A percentile compares a stretch with the other conserved stretches of the same genome.
These are phyloP conservation scores for Anthostomella pinea DNA, from an alignment of 2,329 filamentous ascomycete genomes.

Conservation along the genomic window DNA sequence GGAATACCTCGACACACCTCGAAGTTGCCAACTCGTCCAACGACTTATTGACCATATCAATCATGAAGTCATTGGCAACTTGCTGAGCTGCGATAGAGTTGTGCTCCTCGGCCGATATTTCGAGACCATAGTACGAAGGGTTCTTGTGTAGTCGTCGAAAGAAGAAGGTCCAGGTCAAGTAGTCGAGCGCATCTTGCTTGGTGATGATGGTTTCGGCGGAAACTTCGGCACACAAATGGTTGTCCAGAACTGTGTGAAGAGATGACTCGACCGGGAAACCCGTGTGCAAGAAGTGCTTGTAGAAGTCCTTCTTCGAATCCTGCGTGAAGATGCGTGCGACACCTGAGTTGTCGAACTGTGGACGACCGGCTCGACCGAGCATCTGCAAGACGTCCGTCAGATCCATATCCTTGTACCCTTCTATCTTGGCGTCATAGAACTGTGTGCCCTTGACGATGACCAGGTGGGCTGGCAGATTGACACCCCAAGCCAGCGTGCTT, in stretches of 20 bases:
- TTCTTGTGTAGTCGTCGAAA: slow-evolving; percentile 97
- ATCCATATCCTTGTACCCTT: slow-evolving; percentile 98
- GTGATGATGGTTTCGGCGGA: slow-evolving; percentile 89
- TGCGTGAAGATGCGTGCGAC: slow-evolving; percentile 98
- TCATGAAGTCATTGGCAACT: slow-evolving; percentile 90
- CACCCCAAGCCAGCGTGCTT: slow-evolving; percentile 95
- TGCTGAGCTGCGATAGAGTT: slow-evolving; percentile 82
- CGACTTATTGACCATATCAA: slow-evolving; percentile 85
- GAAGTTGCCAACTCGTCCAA: slow-evolving; percentile 79
- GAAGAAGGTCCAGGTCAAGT: slow-evolving; percentile 99
- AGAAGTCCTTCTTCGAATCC: slow-evolving; percentile 97
- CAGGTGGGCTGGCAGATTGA: slow-evolving; percentile 93
- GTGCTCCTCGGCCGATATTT: slow-evolving; percentile 90
- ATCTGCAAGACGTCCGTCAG: slow-evolving; percentile 97
- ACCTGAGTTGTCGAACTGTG: slow-evolving; percentile 93
- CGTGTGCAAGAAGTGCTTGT: slow-evolving; percentile 98
- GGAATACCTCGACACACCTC: slow-evolving; percentile 76
- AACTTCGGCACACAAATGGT: slow-evolving; percentile 93
- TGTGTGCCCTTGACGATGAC: slow-evolving; percentile 98
- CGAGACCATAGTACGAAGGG: slow-evolving; percentile 93
- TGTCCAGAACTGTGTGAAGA: slow-evolving; percentile 92
- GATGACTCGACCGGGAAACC: slow-evolving; percentile 97
- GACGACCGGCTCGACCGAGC: slow-evolving; percentile 90
- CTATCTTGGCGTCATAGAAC: slow-evolving; percentile 96
- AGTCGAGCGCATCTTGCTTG: slow-evolving; percentile 96